These are phyloP conservation scores for Apocynum venetum DNA, from an alignment of 257 asterid genomes.

Conservation along the genomic window DNA sequence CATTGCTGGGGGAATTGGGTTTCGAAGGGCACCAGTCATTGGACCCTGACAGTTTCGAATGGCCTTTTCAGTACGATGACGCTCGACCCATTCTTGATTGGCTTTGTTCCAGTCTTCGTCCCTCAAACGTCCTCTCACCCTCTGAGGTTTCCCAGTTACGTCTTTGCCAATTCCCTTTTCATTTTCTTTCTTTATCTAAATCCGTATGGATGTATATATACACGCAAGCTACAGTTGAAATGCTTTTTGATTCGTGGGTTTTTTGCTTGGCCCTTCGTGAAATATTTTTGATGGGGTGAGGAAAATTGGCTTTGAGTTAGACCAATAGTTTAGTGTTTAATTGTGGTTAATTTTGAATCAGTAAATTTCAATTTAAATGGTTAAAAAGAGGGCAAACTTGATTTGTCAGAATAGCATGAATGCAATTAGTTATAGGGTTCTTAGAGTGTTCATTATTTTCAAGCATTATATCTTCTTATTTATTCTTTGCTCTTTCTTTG, in stretches of 20 bases:
- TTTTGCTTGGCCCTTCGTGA: background rate
- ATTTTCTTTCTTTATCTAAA: background rate
- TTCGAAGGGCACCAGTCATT: conserved; percentile 66
- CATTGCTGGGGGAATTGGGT: conserved; percentile 73
- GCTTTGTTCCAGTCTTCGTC: conserved; percentile 96
- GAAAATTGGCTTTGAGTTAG: background rate
- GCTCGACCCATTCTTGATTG: conserved; percentile 94
- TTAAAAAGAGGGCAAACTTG: background rate
- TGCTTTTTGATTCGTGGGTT: background rate
- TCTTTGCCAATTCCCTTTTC: conserved; percentile 7
- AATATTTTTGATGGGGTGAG: background rate
- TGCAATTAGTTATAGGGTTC: background rate
- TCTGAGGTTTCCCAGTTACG: conserved; percentile 80
- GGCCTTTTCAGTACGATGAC: conserved; percentile 99
- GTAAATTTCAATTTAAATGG: background rate
- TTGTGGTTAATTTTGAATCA: background rate
- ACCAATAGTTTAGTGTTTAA: background rate
- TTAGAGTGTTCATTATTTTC: background rate
- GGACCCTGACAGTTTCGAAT: conserved; percentile 94
- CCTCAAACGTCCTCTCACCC: conserved; percentile 82
- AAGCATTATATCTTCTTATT: background rate
- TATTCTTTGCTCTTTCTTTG: background rate
- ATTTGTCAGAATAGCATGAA: background rate
- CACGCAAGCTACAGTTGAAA: background rate
- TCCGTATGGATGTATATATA: background rate